Percentiles rank a stretch among this genome's conserved stretches.
Evolutionary conservation across 306 rosid genomes (phyloP).

Genomic region (Casuarina equisetifolia): DNA sequence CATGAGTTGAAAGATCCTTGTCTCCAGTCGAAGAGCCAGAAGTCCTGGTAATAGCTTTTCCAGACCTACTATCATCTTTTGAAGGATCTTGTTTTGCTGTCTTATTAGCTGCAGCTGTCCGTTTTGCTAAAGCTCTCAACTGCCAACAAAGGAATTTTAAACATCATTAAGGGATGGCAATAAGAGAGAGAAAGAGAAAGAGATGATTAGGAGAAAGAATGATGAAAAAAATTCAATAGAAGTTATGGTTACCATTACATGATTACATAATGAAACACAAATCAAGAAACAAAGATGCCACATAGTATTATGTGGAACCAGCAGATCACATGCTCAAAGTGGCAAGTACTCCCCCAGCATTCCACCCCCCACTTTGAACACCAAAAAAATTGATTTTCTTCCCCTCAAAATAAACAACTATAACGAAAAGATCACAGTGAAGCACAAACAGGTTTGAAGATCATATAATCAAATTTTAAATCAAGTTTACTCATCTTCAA

Average conservation of each 20-base stretch:
- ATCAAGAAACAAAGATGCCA: neutral
- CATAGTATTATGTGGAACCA: neutral
- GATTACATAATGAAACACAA: neutral
- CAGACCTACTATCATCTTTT: slow-evolving; percentile 83
- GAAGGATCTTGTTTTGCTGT: slow-evolving; percentile 67
- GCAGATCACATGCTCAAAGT: neutral
- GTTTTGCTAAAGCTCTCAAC: slow-evolving; percentile 66
- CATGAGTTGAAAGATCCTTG: slow-evolving; percentile 57
- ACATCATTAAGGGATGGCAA: slow-evolving; percentile 11
- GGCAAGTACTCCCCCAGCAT: neutral
- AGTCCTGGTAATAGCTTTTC: slow-evolving; percentile 58
- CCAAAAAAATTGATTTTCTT: neutral
- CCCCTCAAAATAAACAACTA: neutral
- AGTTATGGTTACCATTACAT: neutral
- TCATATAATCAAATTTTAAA: neutral
- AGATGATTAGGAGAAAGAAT: neutral
- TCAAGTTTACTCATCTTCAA: neutral
- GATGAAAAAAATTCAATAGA: neutral
- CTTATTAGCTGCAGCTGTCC: slow-evolving; percentile 57
- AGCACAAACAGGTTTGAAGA: neutral
- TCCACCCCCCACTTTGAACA: neutral
- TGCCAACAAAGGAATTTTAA: slow-evolving; percentile 43
- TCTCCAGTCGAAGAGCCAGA: slow-evolving; percentile 56
- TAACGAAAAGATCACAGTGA: neutral
- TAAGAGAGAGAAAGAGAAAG: neutral